A percentile compares a stretch with the other conserved stretches of the same genome.
phyloP scores from a whole-genome alignment of 2,329 filamentous ascomycete species.

The Shiraia sp. region DNA sequence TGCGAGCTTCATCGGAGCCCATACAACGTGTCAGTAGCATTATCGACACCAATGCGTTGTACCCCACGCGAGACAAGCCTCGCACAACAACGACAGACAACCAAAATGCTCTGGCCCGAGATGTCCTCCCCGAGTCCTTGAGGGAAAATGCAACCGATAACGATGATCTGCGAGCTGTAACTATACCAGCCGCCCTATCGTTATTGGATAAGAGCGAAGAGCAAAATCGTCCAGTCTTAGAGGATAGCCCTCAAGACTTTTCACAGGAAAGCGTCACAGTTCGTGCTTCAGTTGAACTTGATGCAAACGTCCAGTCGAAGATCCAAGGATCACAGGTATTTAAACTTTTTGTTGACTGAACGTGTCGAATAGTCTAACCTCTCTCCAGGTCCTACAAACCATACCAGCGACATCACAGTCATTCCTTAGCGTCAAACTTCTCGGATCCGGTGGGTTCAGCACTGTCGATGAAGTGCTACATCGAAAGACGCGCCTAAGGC shows the following conservation, averaged over 20 bases:
- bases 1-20: slow-evolving; percentile 8
- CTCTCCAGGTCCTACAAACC: slow-evolving; percentile 5
- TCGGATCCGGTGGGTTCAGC: slow-evolving; percentile 43
- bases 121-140: slow-evolving; percentile 35
- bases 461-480: slow-evolving; percentile 45
- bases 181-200: too few species aligned
- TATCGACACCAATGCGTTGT: slow-evolving; percentile 1
- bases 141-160: not conserved
- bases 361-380: not conserved
- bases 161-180: not conserved
- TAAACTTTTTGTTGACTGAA: not conserved
- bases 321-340: slow-evolving; percentile 3
- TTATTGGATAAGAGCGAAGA: too few species aligned
- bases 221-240: too few species aligned
- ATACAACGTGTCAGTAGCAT: slow-evolving; percentile 9
- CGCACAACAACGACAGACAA: slow-evolving; percentile 24
- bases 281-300: not conserved
- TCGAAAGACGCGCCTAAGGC: slow-evolving; percentile 36
- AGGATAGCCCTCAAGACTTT: too few species aligned
- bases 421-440: slow-evolving; percentile 42
- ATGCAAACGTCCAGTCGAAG: not conserved
- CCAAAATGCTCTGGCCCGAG: slow-evolving; percentile 35
- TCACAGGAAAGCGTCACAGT: too few species aligned
- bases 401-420: slow-evolving; percentile 17
- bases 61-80: slow-evolving; percentile 14